These are phyloP conservation scores for Pseudogymnoascus sp. DNA, from an alignment of 2,329 filamentous ascomycete species.

Conservation along the genomic window DNA sequence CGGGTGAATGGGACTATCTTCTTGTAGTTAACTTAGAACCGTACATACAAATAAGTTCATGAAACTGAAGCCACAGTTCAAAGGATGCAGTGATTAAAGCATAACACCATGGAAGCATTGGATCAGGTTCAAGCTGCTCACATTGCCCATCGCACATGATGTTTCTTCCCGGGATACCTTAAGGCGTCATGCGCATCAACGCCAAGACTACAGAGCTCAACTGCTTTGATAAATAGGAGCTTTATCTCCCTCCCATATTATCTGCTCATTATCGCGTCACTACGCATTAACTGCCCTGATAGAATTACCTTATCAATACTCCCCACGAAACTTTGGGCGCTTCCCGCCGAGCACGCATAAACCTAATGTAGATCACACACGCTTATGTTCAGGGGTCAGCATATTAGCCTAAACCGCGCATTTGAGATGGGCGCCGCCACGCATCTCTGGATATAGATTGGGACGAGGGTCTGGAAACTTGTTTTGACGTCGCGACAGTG, in stretches of 20 bases:
- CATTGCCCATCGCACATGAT: no score
- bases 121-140: background rate
- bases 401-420: background rate
- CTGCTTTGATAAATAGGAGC: background rate
- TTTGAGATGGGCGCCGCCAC: background rate
- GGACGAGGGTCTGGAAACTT: background rate
- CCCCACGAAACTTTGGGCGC: background rate
- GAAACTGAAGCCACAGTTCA: no score
- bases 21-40: background rate
- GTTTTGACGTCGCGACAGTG: background rate
- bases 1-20: background rate
- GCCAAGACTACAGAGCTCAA: background rate
- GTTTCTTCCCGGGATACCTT: background rate
- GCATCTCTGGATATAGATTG: background rate
- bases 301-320: background rate
- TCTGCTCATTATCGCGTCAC: background rate
- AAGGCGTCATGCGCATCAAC: background rate
- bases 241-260: background rate
- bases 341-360: background rate
- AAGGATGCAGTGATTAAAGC: background rate
- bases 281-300: background rate
- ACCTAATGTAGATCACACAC: background rate
- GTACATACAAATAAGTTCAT: background rate
- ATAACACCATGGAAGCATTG: background rate
- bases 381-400: background rate